Conservation (phyloP, 371 early-diverging fungal species). For the Smittium culicis region DNA sequence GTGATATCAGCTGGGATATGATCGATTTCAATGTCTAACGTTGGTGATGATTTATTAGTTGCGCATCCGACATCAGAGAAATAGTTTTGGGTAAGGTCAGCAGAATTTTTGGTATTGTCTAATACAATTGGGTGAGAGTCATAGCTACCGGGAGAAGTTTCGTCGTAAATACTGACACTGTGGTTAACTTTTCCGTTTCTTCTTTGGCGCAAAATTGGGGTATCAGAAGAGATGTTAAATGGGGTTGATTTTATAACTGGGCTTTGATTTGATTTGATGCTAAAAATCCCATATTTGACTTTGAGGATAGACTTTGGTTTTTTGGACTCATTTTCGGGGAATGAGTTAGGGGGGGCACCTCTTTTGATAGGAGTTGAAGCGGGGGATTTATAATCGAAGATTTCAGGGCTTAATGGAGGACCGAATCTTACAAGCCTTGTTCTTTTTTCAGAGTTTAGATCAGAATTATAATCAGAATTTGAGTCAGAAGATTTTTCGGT, state of each 20-base stretch:
- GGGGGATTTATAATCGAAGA: constrained; percentile 35
- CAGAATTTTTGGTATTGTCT: no score
- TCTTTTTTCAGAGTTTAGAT: neutral
- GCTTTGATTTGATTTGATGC: neutral
- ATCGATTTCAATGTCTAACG: no score
- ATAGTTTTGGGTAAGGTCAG: no score
- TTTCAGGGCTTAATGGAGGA: constrained; percentile 37
- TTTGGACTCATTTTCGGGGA: neutral
- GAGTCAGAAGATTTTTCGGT: neutral
- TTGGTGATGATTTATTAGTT: no score
- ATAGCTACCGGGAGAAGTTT: neutral
- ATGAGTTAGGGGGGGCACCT: constrained; percentile 20
- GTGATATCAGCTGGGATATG: no score
- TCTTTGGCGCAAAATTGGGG: neutral
- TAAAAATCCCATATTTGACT: neutral
- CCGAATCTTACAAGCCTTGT: constrained; percentile 33
- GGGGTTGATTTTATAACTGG: neutral
- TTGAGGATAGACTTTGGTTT: neutral
- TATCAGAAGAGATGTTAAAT: neutral
- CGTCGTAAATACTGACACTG: neutral
- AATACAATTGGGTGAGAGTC: no score
- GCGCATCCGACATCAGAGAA: no score
- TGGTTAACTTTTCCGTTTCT: neutral
- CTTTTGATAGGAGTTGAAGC: constrained; percentile 37
- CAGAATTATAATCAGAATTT: neutral